phyloP scores from a whole-genome alignment of 257 asterid species.

The Leonotis leonurus region DNA sequence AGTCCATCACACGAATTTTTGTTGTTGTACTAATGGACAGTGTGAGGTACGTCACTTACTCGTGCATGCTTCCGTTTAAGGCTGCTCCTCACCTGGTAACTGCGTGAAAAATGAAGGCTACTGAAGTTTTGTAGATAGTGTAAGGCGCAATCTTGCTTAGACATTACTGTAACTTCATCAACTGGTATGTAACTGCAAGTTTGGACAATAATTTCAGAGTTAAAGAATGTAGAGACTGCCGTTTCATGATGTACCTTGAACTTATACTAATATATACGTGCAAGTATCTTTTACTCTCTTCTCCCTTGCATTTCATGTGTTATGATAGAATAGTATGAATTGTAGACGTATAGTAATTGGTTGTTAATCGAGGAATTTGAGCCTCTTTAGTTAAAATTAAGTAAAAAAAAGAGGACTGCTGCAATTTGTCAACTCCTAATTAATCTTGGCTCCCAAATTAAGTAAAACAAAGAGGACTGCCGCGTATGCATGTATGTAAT shows the following conservation, averaged over 20 bases:
- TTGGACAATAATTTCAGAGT: not conserved
- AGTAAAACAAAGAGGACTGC: too few species aligned
- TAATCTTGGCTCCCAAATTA: too few species aligned
- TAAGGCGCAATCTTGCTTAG: conserved; percentile 12
- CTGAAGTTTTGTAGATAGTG: conserved; percentile 64
- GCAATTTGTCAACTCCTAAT: too few species aligned
- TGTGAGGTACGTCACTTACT: conserved; percentile 89
- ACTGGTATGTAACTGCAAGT: conserved; percentile 17
- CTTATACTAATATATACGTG: conserved; percentile 6
- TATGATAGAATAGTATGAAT: too few species aligned
- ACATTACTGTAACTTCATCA: conserved; percentile 21
- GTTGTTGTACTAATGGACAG: conserved; percentile 86
- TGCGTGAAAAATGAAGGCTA: conserved; percentile 26
- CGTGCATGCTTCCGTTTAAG: conserved; percentile 86
- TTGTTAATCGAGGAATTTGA: too few species aligned
- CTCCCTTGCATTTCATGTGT: too few species aligned
- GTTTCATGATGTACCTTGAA: conserved; percentile 4
- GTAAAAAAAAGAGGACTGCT: too few species aligned
- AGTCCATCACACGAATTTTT: conserved; percentile 69
- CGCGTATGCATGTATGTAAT: too few species aligned
- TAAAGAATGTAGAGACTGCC: not conserved
- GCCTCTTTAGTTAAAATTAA: too few species aligned
- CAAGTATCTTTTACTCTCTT: too few species aligned
- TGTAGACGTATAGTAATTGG: too few species aligned
- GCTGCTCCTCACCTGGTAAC: conserved; percentile 59